Base-by-base conservation (phyloP, 1,284 basidiomycete species). In the Cryptococcus hybrid region DNA sequence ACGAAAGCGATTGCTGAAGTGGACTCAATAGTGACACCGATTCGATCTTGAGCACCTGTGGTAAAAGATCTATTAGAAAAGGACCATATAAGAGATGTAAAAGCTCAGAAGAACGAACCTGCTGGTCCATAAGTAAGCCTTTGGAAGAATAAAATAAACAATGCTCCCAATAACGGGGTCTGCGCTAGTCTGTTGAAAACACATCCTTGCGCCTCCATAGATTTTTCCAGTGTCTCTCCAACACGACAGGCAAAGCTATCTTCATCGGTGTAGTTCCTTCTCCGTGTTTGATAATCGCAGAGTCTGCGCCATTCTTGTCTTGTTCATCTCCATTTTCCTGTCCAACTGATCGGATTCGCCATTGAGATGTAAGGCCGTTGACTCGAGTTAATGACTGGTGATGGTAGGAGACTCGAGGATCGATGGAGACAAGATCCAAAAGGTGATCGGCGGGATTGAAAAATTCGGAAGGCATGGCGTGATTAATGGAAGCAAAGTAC, bases 141-240 rank as follows among this genome's bases (percentile, higher is more conserved):
- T 45, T 74, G 75, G 64, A 78, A 80, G 68, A 79, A 80, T 2
- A 80, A 63, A 56, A 78, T 72, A 62, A 79, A 78, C 54, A 80
- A 55, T 6, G 62, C 67, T 36, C 69, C 76, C 15, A 79, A 62
- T 8, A 78, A 63, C 3, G 78, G 76, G 2, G 71, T 68, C 54
- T 79, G 78, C 7, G 74, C 60, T 12, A 78, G 57, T 11, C 79
- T 67, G 54, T 75, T 76, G 63, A 76, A 75, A 79, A 78, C 4
- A 70, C 70, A 47, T 71, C 70, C 56, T 73, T 73, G 55, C 77
- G 68, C 18, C 78, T 67, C 62, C 68, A 78, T 36, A 79, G 63
- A 57, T 79, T 79, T 48, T 66, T 70, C 53, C 71, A 75, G 63
- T 77, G 74, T n/a, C 79, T 62, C 48, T 69, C 65, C 3, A 80